Percentiles rank a stretch among this genome's conserved stretches.
phyloP scores from a whole-genome alignment of 768 basidiomycete species.

The Lyophyllum shimeji region DNA sequence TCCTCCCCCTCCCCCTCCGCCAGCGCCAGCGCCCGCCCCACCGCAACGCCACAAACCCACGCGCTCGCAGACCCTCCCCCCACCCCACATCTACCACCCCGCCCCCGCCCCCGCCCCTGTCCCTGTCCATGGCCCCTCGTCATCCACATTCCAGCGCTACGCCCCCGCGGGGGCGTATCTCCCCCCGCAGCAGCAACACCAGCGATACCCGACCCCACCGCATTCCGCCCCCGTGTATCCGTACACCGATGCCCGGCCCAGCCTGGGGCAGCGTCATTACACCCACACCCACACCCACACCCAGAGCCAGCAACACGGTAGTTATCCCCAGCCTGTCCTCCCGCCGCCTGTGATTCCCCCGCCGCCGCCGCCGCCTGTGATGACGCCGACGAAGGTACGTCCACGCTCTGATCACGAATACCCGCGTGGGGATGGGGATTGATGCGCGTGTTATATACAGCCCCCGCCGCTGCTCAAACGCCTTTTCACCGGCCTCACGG shows the following conservation, averaged over 20 bases:
- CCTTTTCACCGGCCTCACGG: neutral
- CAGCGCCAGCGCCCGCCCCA: neutral
- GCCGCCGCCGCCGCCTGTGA: neutral
- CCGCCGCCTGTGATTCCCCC: neutral
- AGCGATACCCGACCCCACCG: neutral
- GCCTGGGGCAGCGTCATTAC: too few relatives aligned
- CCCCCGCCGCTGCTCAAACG: neutral
- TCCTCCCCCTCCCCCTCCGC: neutral
- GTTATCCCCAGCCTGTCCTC: too few relatives aligned
- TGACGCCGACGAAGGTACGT: neutral
- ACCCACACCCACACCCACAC: too few relatives aligned
- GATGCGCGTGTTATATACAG: neutral
- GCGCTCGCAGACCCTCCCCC: conserved; percentile 1
- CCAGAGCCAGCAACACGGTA: too few relatives aligned
- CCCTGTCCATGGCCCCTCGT: too few relatives aligned
- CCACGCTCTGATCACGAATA: too few relatives aligned
- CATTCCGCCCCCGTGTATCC: neutral
- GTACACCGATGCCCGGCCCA: too few relatives aligned
- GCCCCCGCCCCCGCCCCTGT: neutral
- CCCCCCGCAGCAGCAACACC: neutral
- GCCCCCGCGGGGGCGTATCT: too few relatives aligned
- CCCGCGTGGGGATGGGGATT: too few relatives aligned
- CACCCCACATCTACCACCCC: conserved; percentile 2
- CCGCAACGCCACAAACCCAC: neutral
- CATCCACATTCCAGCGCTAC: too few relatives aligned